These are phyloP conservation scores for Cyberlindnera galapagoensis DNA, from an alignment of 805 yeast species.

Conservation along the genomic window DNA sequence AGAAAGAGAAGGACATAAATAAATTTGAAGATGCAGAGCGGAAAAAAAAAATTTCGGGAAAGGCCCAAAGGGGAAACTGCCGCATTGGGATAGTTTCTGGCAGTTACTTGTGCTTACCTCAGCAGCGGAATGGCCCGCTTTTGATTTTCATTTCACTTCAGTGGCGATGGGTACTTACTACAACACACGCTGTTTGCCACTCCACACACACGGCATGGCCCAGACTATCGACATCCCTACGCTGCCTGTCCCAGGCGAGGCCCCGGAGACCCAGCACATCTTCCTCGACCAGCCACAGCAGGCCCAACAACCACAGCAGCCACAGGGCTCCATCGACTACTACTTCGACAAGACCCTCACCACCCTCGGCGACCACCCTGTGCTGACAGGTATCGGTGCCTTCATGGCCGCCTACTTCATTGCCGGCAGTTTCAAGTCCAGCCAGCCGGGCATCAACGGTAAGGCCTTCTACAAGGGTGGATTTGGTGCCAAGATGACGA, in stretches of 20 bases:
- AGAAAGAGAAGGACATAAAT: background rate
- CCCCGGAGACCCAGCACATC: constrained; percentile 22
- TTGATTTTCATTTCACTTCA: too few relatives aligned
- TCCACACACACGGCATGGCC: constrained; percentile 7
- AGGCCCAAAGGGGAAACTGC: constrained; percentile 1
- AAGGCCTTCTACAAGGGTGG: constrained; percentile 76
- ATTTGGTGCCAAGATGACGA: constrained; percentile 85
- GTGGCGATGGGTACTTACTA: too few relatives aligned
- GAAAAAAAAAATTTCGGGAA: constrained; percentile 9
- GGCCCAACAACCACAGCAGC: constrained; percentile 19
- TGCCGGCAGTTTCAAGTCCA: constrained; percentile 59
- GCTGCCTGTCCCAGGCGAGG: constrained; percentile 51
- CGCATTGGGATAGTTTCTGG: background rate
- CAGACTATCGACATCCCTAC: constrained; percentile 47
- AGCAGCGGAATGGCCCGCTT: background rate
- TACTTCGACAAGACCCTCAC: constrained; percentile 56
- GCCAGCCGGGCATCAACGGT: constrained; percentile 29
- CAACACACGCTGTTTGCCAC: background rate
- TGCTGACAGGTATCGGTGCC: constrained; percentile 63
- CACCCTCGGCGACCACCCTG: constrained; percentile 71
- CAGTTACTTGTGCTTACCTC: background rate
- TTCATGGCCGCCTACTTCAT: constrained; percentile 56
- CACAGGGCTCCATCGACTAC: constrained; percentile 39
- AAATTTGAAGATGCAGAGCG: background rate
- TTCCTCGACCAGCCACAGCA: constrained; percentile 12